Percentiles rank a stretch among this genome's conserved stretches.
phyloP scores from a whole-genome alignment of 495 filamentous ascomycete species.

The Glarea lozoyensis region DNA sequence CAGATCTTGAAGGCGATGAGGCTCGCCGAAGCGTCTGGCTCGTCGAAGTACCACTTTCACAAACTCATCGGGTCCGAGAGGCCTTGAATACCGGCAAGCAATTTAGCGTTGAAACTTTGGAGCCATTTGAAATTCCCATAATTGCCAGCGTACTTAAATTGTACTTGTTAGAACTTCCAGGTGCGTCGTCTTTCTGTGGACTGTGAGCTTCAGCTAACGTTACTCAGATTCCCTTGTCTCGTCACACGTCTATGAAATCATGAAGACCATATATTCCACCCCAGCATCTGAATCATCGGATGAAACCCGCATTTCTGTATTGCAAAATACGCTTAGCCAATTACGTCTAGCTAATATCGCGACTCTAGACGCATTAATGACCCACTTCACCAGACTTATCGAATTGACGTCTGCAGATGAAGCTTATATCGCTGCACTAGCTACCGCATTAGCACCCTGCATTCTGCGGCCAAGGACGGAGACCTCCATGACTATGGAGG shows the following conservation, averaged over 20 bases:
- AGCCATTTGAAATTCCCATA: slow-evolving; percentile 84
- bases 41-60: slow-evolving; percentile 75
- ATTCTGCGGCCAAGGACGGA: slow-evolving; percentile 80
- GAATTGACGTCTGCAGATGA: slow-evolving; percentile 96
- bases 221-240: slow-evolving; percentile 84
- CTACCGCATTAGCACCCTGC: slow-evolving; percentile 72
- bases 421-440: slow-evolving; percentile 67
- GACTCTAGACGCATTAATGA: slow-evolving; percentile 94
- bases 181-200: slow-evolving; percentile 37
- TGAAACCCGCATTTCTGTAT: slow-evolving; percentile 70
- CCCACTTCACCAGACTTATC: slow-evolving; percentile 94
- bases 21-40: slow-evolving; percentile 90
- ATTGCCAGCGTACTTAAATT: slow-evolving; percentile 90
- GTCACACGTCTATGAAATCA: slow-evolving; percentile 96
- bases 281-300: slow-evolving; percentile 62
- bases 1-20: slow-evolving; percentile 95
- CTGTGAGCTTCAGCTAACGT: slow-evolving; percentile 15
- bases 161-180: slow-evolving; percentile 91
- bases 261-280: slow-evolving; percentile 91
- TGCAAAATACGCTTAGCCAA: slow-evolving; percentile 92
- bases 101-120: slow-evolving; percentile 64
- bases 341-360: slow-evolving; percentile 96
- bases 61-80: slow-evolving; percentile 77
- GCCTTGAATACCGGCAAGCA: slow-evolving; percentile 83
- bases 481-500: slow-evolving; percentile 86